Evolutionary conservation across 2,329 filamentous ascomycete genomes (phyloP).

Genomic region (Ceratocystis albifundus): DNA sequence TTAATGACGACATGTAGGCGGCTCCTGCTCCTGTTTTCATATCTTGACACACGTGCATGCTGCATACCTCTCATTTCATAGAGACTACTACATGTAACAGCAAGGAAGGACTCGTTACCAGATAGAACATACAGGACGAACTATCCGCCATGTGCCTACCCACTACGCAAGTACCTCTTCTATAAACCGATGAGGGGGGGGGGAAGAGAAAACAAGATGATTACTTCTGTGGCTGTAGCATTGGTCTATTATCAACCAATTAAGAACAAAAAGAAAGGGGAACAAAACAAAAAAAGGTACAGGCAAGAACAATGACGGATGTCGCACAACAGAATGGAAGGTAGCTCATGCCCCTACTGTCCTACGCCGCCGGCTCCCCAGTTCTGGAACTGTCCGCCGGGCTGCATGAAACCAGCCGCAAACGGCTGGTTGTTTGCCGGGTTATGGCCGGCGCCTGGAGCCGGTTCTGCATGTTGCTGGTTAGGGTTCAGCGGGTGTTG

Average conservation of each 20-base stretch:
- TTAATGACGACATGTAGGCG: background rate
- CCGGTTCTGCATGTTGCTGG: conserved; percentile 24
- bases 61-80: too few relatives aligned
- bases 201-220: too few relatives aligned
- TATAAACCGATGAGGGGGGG: too few relatives aligned
- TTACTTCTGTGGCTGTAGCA: too few relatives aligned
- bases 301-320: background rate
- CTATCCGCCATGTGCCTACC: too few relatives aligned
- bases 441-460: conserved; percentile 22
- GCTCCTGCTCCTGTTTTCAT: too few relatives aligned
- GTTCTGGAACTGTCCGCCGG: conserved; percentile 54
- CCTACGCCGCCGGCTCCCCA: conserved; percentile 56
- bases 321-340: too few relatives aligned
- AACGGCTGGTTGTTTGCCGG: conserved; percentile 18
- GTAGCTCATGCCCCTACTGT: background rate
- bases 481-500: conserved; percentile 24
- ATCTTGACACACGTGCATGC: too few relatives aligned
- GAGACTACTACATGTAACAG: too few relatives aligned
- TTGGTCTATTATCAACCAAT: conserved; percentile 3
- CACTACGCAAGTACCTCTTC: too few relatives aligned
- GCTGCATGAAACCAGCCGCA: conserved; percentile 36
- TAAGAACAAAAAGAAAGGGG: background rate
- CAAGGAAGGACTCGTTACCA: too few relatives aligned
- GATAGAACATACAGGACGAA: too few relatives aligned
- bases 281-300: background rate